Conservation (phyloP, 176 grass and related monocot species). For the Oryza glumipatula region DNA sequence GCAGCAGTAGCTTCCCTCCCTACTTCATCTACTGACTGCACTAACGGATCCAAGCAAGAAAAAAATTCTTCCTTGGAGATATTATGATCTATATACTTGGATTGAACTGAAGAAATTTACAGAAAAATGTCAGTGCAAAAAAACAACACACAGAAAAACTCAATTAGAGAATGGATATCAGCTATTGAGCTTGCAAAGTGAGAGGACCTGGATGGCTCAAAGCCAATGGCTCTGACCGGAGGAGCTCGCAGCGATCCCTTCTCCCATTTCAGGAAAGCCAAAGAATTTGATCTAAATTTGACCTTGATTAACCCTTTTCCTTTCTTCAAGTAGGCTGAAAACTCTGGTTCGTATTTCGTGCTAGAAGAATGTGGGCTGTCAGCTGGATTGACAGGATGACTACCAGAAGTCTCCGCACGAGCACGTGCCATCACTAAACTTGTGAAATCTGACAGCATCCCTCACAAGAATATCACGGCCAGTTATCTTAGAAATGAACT, state of each 20-base stretch:
- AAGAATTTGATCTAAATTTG: neutral
- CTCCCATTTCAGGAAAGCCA: slow-evolving; percentile 52
- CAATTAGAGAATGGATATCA: neutral
- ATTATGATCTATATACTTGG: slow-evolving; percentile 31
- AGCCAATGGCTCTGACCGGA: slow-evolving; percentile 39
- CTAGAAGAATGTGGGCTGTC: neutral
- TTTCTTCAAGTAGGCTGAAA: neutral
- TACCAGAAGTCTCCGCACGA: slow-evolving; percentile 82
- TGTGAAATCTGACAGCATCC: slow-evolving; percentile 72
- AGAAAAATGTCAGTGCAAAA: neutral
- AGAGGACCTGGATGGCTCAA: slow-evolving; percentile 53
- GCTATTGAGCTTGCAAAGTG: slow-evolving; percentile 20
- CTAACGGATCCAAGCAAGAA: slow-evolving; percentile 22
- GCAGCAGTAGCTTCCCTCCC: slow-evolving; percentile 16
- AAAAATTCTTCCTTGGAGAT: slow-evolving; percentile 42
- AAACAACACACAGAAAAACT: neutral
- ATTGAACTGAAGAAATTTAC: slow-evolving; percentile 14
- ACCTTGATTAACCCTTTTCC: neutral
- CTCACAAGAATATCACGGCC: slow-evolving; percentile 71
- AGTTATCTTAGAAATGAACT: slow-evolving; percentile 70
- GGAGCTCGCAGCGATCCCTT: slow-evolving; percentile 46
- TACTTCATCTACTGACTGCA: slow-evolving; percentile 12
- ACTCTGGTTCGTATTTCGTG: slow-evolving; percentile 19
- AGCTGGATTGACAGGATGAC: neutral
- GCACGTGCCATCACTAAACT: slow-evolving; percentile 59